A percentile compares a stretch with the other conserved stretches of the same genome.
phyloP scores from a whole-genome alignment of 768 basidiomycete genomes.

The Gyrodon lividus region DNA sequence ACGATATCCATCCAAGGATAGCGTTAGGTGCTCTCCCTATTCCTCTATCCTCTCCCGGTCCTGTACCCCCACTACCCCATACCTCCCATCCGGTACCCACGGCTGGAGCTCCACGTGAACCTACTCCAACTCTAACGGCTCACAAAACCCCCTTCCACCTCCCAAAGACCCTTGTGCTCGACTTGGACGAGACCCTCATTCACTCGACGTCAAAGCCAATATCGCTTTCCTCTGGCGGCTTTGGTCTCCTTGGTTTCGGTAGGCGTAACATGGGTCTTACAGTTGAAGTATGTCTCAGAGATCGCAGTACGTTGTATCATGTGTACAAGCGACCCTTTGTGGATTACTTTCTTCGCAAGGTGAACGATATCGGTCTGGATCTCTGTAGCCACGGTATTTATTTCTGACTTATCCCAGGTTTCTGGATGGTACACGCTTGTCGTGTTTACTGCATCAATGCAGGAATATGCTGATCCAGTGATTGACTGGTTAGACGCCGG shows the following conservation, averaged over 20 bases:
- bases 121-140: constrained; percentile 47
- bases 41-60: constrained; percentile 24
- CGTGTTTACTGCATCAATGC: constrained; percentile 98
- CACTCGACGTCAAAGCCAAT: constrained; percentile 91
- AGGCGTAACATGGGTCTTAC: constrained; percentile 72
- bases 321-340: constrained; percentile 98
- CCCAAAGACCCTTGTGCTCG: constrained; percentile 94
- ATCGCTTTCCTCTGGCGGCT: constrained; percentile 43
- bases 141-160: constrained; percentile 73
- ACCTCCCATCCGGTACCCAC: constrained; percentile 17
- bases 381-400: background rate
- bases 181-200: constrained; percentile 97
- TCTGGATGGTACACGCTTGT: constrained; percentile 98
- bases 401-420: constrained; percentile 54
- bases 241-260: constrained; percentile 61
- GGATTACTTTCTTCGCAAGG: constrained; percentile 91
- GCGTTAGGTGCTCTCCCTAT: constrained; percentile 21
- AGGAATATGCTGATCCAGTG: constrained; percentile 98
- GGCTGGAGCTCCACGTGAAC: constrained; percentile 37
- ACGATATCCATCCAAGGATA: constrained; percentile 10
- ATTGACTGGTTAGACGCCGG: constrained; percentile 99
- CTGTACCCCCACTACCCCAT: constrained; percentile 7
- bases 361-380: constrained; percentile 31
- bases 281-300: constrained; percentile 90
- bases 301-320: constrained; percentile 89